Evolutionary conservation across 441 rosid species (phyloP).

Genomic region (Lepidium campestre): DNA sequence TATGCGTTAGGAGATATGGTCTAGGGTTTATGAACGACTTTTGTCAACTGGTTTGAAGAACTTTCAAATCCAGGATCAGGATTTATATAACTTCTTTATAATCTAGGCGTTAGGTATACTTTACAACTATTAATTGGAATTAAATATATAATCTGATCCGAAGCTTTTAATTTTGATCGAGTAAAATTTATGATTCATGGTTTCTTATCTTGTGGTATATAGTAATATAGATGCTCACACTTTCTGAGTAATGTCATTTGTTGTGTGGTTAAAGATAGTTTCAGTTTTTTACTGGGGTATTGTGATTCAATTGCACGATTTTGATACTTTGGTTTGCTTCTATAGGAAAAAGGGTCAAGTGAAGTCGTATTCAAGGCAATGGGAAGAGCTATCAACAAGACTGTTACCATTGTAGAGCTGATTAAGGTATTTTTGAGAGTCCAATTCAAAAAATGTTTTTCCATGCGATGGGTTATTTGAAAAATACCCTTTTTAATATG

Average conservation of each 20-base stretch:
- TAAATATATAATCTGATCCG: too few relatives aligned
- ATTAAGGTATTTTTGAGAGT: constrained; percentile 45
- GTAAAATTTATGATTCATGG: background rate
- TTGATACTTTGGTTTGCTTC: background rate
- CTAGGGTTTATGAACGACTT: constrained; percentile 17
- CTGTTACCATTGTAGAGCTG: constrained; percentile 69
- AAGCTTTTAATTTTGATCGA: background rate
- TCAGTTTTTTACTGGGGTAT: background rate
- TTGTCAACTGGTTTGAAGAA: background rate
- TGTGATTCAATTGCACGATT: background rate
- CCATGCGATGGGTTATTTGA: background rate
- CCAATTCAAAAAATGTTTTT: background rate
- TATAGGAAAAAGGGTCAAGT: constrained; percentile 54
- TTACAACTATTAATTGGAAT: background rate
- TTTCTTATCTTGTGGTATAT: background rate
- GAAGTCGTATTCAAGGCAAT: constrained; percentile 79
- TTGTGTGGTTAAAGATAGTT: background rate
- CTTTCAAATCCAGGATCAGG: background rate
- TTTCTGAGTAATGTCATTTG: background rate
- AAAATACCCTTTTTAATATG: background rate
- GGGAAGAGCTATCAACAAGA: constrained; percentile 86
- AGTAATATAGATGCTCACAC: background rate
- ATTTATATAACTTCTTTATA: background rate
- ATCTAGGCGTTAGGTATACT: background rate
- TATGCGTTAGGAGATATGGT: background rate